Evolutionary conservation across 83 land plant genomes (phyloP).

Genomic region (Picea engelmannii): DNA sequence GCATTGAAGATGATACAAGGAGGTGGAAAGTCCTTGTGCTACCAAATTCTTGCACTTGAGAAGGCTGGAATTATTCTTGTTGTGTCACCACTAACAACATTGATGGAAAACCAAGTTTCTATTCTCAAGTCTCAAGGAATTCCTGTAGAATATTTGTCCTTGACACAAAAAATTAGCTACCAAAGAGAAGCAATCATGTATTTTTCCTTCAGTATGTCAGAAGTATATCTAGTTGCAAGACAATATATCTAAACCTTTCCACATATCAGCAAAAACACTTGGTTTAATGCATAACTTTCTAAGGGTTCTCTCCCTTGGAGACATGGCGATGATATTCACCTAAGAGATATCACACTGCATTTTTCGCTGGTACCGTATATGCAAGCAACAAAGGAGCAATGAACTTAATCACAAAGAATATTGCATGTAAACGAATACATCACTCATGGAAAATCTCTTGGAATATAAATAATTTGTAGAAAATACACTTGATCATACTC

Average conservation of each 20-base stretch:
- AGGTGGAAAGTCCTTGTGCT: constrained; percentile 93
- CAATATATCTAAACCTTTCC: neutral
- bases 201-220: too few relatives aligned
- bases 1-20: constrained; percentile 76
- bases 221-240: neutral
- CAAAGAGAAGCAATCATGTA: constrained; percentile 37
- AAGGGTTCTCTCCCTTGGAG: too few relatives aligned
- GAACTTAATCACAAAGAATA: too few relatives aligned
- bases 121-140: constrained; percentile 69
- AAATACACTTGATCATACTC: constrained; percentile 27
- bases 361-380: too few relatives aligned
- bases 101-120: constrained; percentile 85
- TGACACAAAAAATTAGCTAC: constrained; percentile 48
- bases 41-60: constrained; percentile 82
- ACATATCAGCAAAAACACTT: neutral
- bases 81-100: constrained; percentile 78
- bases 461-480: constrained; percentile 9
- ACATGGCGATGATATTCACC: too few relatives aligned
- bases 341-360: too few relatives aligned
- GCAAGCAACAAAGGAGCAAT: too few relatives aligned
- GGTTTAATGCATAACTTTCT: neutral
- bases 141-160: constrained; percentile 84
- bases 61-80: constrained; percentile 83
- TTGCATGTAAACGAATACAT: too few relatives aligned
- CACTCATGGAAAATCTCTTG: neutral